Percentiles rank a stretch among this genome's conserved stretches.
These are phyloP conservation scores for Lactarius tabidus DNA, from an alignment of 768 basidiomycete genomes.

Conservation along the genomic window DNA sequence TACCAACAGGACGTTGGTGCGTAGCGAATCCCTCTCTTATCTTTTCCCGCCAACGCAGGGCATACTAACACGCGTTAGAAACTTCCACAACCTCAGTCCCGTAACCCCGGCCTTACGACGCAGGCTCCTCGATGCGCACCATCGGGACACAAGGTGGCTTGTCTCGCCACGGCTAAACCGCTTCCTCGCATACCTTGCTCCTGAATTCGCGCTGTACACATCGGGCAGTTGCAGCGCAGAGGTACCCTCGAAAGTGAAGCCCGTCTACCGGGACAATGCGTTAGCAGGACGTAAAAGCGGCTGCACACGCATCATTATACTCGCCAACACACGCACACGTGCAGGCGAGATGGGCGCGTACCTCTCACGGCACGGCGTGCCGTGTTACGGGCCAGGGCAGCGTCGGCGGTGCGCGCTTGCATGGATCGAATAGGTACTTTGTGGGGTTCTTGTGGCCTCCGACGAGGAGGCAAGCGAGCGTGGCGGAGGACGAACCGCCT, in stretches of 20 bases:
- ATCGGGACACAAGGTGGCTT: constrained; percentile 64
- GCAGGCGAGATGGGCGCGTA: too few relatives aligned
- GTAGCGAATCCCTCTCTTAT: constrained; percentile 10
- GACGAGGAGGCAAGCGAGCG: constrained; percentile 31
- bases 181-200: constrained; percentile 64
- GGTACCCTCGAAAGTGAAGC: constrained; percentile 66
- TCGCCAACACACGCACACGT: constrained; percentile 57
- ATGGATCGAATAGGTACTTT: constrained; percentile 23
- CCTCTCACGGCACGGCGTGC: constrained; percentile 10
- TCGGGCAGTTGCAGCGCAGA: constrained; percentile 80
- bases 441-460: constrained; percentile 23
- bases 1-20: constrained; percentile 31
- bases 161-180: constrained; percentile 78
- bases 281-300: constrained; percentile 23
- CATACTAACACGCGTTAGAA: not conserved
- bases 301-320: constrained; percentile 72
- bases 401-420: not conserved
- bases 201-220: constrained; percentile 71
- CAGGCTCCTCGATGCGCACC: constrained; percentile 54
- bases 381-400: constrained; percentile 17
- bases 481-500: constrained; percentile 37
- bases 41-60: too few relatives aligned
- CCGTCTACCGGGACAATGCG: constrained; percentile 72
- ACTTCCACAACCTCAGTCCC: constrained; percentile 26
- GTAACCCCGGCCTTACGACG: constrained; percentile 33